These are phyloP conservation scores for Capillidium heterosporum DNA, from an alignment of 371 early-diverging fungal genomes.

Conservation along the genomic window DNA sequence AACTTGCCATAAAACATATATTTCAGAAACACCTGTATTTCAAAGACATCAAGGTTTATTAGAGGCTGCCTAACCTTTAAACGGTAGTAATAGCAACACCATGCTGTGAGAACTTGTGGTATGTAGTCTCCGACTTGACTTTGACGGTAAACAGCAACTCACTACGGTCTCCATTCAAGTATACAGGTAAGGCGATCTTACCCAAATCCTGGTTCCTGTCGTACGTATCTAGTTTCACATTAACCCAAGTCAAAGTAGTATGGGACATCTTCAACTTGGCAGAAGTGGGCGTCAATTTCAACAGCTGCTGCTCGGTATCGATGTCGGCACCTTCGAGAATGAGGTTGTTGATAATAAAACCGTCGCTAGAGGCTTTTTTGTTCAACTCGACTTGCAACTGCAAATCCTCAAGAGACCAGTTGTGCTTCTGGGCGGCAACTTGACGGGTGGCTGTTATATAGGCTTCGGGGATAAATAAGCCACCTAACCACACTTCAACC, in stretches of 20 bases:
- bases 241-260: neutral
- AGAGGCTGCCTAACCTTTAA: no score
- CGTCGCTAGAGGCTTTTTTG: constrained; percentile 8
- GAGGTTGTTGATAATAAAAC: constrained; percentile 19
- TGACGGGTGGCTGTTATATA: constrained; percentile 85
- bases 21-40: no score
- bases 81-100: constrained; percentile 44
- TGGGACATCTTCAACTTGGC: neutral
- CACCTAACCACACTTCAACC: constrained; percentile 62
- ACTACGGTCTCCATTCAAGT: constrained; percentile 60
- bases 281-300: constrained; percentile 3
- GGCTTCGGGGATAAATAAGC: constrained; percentile 79
- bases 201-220: neutral
- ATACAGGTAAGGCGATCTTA: constrained; percentile 58
- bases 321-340: constrained; percentile 43
- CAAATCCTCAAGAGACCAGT: constrained; percentile 53
- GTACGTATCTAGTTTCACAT: neutral
- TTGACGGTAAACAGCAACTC: constrained; percentile 52
- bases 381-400: constrained; percentile 19
- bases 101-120: constrained; percentile 41
- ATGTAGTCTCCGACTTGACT: constrained; percentile 21
- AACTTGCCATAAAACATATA: no score
- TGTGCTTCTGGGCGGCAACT: constrained; percentile 46
- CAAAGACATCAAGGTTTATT: no score
- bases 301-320: constrained; percentile 17